Conservation (phyloP, 495 filamentous ascomycete genomes). For the Bacidia rubella region DNA sequence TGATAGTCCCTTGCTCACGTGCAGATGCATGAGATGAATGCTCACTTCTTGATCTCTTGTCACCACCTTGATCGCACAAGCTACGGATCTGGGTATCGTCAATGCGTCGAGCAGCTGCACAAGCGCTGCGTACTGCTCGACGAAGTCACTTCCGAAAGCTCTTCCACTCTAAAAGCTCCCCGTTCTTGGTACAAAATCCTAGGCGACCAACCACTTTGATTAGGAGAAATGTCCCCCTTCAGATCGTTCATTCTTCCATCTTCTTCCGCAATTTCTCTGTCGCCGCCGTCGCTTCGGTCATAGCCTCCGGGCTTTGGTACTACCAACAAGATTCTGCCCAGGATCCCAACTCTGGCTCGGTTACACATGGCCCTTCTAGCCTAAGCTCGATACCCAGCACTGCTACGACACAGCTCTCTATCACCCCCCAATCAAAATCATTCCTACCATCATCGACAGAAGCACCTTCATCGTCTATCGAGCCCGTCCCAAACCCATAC, state of each 20-base stretch:
- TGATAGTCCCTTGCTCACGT: neutral
- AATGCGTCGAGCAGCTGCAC: slow-evolving; percentile 55
- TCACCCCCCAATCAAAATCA: neutral
- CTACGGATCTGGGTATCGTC: no score
- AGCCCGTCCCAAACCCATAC: slow-evolving; percentile 17
- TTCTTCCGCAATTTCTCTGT: slow-evolving; percentile 49
- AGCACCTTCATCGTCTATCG: neutral
- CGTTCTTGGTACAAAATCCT: slow-evolving; percentile 30
- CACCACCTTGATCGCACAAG: no score
- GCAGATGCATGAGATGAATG: no score
- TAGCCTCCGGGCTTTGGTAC: slow-evolving; percentile 55
- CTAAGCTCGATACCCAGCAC: slow-evolving; percentile 16
- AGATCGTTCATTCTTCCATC: slow-evolving; percentile 42
- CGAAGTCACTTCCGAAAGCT: slow-evolving; percentile 39
- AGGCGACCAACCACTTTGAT: slow-evolving; percentile 23
- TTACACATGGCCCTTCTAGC: slow-evolving; percentile 16
- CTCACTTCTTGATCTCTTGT: no score
- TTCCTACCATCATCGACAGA: slow-evolving; percentile 3
- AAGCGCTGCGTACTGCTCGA: slow-evolving; percentile 49
- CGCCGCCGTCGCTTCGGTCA: slow-evolving; percentile 42
- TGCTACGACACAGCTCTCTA: slow-evolving; percentile 19
- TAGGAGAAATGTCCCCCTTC: slow-evolving; percentile 24
- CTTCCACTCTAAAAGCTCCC: slow-evolving; percentile 31
- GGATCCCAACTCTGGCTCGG: slow-evolving; percentile 14
- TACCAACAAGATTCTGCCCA: slow-evolving; percentile 33